phyloP scores from a whole-genome alignment of 352 stramenopile genomes.

The Phytophthora syringae region DNA sequence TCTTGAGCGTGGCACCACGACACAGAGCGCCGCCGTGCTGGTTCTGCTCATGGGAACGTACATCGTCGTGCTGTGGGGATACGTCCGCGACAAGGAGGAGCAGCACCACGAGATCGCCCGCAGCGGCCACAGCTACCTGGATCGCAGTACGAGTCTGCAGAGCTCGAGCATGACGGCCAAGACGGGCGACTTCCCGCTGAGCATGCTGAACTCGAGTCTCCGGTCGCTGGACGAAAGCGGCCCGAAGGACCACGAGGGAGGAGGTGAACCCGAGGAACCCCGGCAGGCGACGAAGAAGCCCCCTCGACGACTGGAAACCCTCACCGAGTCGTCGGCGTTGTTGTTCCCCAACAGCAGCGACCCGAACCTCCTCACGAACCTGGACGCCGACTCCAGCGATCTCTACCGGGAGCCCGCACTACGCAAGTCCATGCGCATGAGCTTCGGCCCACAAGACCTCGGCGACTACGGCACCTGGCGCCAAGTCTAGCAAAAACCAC shows the following conservation, averaged over 20 bases:
- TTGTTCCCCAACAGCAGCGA: conserved; percentile 47
- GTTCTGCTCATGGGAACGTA: conserved; percentile 86
- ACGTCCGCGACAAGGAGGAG: conserved; percentile 87
- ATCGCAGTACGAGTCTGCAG: conserved; percentile 32
- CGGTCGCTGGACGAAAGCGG: conserved; percentile 26
- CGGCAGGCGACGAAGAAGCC: conserved; percentile 39
- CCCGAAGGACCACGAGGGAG: conserved; percentile 9
- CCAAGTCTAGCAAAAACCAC: conserved; percentile 31
- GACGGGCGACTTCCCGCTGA: conserved; percentile 26
- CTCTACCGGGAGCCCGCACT: conserved; percentile 78
- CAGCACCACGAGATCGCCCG: conserved; percentile 55
- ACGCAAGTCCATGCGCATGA: conserved; percentile 52
- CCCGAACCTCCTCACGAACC: conserved; percentile 20
- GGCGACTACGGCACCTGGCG: conserved; percentile 54
- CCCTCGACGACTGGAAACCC: conserved; percentile 19
- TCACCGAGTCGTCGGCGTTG: conserved; percentile 48
- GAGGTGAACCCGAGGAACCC: conserved; percentile 26
- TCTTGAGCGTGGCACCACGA: conserved; percentile 76
- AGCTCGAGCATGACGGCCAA: conserved; percentile 11
- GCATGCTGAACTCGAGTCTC: conserved; percentile 30
- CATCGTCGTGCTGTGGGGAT: conserved; percentile 81
- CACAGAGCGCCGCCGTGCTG: conserved; percentile 72
- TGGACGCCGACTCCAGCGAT: conserved; percentile 64
- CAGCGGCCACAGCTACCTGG: conserved; percentile 47
- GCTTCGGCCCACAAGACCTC: conserved; percentile 50